Evolutionary conservation across 2,329 filamentous ascomycete species (phyloP), one percentile per base, ranked within the genome.

Genomic region (Thermoascus crustaceus): DNA sequence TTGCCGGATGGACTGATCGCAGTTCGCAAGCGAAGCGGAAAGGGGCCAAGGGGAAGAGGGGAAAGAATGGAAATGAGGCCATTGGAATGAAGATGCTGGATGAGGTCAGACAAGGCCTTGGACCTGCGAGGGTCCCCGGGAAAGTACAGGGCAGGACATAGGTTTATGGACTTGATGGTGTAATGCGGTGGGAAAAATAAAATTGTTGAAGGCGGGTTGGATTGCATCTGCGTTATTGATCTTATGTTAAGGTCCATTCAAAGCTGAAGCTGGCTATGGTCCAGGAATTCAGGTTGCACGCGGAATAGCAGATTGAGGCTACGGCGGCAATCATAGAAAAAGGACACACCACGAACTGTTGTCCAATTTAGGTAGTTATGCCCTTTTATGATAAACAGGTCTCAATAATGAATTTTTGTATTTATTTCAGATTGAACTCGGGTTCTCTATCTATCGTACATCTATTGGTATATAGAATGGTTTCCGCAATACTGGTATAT

Each of bases 71-170:
- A 11, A 85, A 82, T 54, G 78, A 82, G 45, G 81, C 83, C 56
- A 84, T 75, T 40, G 91, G 91, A 0, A 71, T 95, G 45, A 80
- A 85, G 61, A 85, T 96, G 67, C 68, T 96, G 41, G 91, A 96
- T 46, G 89, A 96, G 63, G 81, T 98, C 34, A 73, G 91, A 35
- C 74, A 75, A 44, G 85, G 78, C 5, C 61, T 95, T 38, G 89
- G 89, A 0, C 83, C 84, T 17, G 82, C 87, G 19, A 76, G 78
- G 41, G 58, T 94, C 38, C 52, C 48, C 13, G 55, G 58, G 22
- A 54, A 48, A 37, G 58, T 51, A 27, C 63, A 48, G 42, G 38
- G 35, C 41, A 41, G 40, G 29, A n/a, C n/a, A 32, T 32, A 37
- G 32, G 29, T 41, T 20, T 35, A 34, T 30, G 41, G 43, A 38